Conservation (phyloP, 2,329 filamentous ascomycete genomes). For the Penicillium olsonii region DNA sequence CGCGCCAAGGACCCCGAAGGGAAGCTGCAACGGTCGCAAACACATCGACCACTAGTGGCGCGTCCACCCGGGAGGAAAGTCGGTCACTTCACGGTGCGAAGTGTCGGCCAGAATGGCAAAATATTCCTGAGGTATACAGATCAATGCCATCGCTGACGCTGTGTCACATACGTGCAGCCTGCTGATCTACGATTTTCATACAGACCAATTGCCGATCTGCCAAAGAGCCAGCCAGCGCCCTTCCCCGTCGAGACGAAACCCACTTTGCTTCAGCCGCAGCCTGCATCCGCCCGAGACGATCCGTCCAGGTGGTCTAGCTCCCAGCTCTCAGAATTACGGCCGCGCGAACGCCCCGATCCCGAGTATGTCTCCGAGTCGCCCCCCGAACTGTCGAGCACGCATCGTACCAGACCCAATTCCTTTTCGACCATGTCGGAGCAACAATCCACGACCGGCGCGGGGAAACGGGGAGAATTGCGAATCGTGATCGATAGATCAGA, state of each 20-base stretch:
- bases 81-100: constrained; percentile 75
- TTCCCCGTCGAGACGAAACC: constrained; percentile 58
- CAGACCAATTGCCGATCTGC: constrained; percentile 40
- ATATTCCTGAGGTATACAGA: constrained; percentile 73
- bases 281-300: constrained; percentile 31
- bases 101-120: constrained; percentile 79
- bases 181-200: constrained; percentile 14
- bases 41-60: constrained; percentile 57
- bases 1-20: constrained; percentile 55
- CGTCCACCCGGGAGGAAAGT: constrained; percentile 64
- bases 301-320: constrained; percentile 43
- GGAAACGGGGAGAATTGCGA: constrained; percentile 68
- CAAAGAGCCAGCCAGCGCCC: constrained; percentile 34
- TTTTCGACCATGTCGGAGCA: constrained; percentile 75
- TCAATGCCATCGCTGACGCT: constrained; percentile 12
- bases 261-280: constrained; percentile 50
- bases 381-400: constrained; percentile 23
- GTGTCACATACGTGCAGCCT: constrained; percentile 18
- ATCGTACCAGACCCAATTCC: constrained; percentile 68
- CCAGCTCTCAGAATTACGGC: constrained; percentile 42
- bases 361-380: constrained; percentile 24
- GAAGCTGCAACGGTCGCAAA: constrained; percentile 48
- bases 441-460: constrained; percentile 37
- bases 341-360: constrained; percentile 29
- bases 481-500: constrained; percentile 75